These are phyloP conservation scores for Medicago arabica DNA, from an alignment of 306 rosid genomes.

Conservation along the genomic window DNA sequence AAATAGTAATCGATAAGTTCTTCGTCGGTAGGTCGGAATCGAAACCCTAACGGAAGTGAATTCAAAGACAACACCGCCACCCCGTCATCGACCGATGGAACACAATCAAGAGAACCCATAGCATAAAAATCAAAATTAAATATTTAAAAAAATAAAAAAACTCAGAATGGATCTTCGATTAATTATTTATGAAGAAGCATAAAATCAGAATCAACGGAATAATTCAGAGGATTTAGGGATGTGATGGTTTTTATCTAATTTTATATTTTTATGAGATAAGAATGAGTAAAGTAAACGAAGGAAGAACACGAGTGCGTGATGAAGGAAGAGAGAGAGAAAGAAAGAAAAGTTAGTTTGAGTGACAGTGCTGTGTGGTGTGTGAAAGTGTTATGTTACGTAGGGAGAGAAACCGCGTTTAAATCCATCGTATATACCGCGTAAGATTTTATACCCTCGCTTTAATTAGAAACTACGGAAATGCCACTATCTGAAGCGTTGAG, in stretches of 20 bases:
- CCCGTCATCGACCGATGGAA: constrained; percentile 41
- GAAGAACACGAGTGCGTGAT: not conserved
- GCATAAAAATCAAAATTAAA: not conserved
- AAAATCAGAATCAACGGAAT: constrained; percentile 42
- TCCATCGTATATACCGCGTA: constrained; percentile 53
- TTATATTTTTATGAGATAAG: not conserved
- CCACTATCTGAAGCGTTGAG: not conserved
- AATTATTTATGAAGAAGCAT: constrained; percentile 29
- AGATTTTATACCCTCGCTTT: constrained; percentile 31
- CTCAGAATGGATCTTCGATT: not conserved
- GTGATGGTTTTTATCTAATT: constrained; percentile 32
- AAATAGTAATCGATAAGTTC: constrained; percentile 82
- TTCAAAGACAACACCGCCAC: constrained; percentile 53
- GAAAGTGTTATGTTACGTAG: not conserved
- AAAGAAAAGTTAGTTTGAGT: not conserved
- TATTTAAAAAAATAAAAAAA: not conserved
- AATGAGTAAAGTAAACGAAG: not conserved
- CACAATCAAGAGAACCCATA: constrained; percentile 40
- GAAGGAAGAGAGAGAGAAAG: too few species aligned
- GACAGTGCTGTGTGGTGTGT: not conserved
- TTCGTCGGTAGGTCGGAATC: constrained; percentile 88
- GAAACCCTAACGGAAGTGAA: constrained; percentile 83
- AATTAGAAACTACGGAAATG: constrained; percentile 7
- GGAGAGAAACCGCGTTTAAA: constrained; percentile 49
- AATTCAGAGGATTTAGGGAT: constrained; percentile 35